A percentile compares a stretch with the other conserved stretches of the same genome.
Conservation (phyloP, 352 stramenopile genomes). For the Pythium rhizo-oryzae region DNA sequence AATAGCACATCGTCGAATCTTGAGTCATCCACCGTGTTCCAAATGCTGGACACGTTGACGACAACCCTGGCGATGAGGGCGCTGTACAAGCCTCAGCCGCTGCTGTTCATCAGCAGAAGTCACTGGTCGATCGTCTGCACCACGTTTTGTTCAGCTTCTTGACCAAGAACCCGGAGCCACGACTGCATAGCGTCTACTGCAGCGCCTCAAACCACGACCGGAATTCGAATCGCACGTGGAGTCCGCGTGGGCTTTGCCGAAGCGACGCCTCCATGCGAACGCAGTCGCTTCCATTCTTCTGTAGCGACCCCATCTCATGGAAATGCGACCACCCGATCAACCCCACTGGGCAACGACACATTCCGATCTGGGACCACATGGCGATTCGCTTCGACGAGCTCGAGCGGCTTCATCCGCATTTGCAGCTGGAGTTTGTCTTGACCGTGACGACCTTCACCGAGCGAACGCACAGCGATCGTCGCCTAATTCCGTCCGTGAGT, state of each 20-base stretch:
- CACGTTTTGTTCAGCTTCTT: constrained; percentile 18
- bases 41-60: constrained; percentile 40
- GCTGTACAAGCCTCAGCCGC: neutral
- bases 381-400: constrained; percentile 8
- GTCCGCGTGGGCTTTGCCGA: neutral
- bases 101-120: constrained; percentile 22
- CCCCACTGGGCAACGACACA: neutral
- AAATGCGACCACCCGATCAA: constrained; percentile 10
- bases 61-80: neutral
- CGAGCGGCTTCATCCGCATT: neutral
- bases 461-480: neutral
- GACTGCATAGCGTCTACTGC: constrained; percentile 5
- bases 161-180: constrained; percentile 3
- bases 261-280: neutral
- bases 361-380: constrained; percentile 21
- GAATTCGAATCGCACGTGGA: neutral
- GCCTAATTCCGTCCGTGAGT: constrained; percentile 1
- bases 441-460: constrained; percentile 2
- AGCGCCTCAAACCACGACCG: neutral
- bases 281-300: constrained; percentile 3
- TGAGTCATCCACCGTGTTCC: constrained; percentile 31
- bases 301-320: constrained; percentile 4
- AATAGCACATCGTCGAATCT: constrained; percentile 28
- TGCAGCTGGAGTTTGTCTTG: constrained; percentile 13
- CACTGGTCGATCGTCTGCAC: constrained; percentile 41